Evolutionary conservation across 768 basidiomycete species (phyloP).

Genomic region (Chalciporus chontae): DNA sequence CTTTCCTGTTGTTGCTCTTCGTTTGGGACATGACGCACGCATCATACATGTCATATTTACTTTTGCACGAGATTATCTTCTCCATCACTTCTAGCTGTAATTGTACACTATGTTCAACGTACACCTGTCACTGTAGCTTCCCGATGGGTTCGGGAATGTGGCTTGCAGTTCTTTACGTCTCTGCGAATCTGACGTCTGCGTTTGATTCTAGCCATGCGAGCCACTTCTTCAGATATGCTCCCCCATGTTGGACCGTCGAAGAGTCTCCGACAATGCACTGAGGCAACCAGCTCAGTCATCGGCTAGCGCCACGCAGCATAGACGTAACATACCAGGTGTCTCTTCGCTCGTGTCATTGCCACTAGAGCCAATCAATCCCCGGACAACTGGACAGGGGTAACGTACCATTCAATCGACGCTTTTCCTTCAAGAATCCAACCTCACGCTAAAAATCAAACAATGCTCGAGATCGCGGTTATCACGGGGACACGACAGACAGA

Average conservation of each 20-base stretch:
- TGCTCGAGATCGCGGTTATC: slow-evolving; percentile 1
- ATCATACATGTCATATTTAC: background rate
- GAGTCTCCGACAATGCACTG: slow-evolving; percentile 95
- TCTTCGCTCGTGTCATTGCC: slow-evolving; percentile 87
- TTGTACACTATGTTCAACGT: slow-evolving; percentile 5
- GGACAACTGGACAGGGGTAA: background rate
- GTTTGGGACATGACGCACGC: background rate
- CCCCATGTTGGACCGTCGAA: slow-evolving; percentile 82
- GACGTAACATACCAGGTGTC: slow-evolving; percentile 69
- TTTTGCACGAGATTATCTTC: slow-evolving; percentile 7
- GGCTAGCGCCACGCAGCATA: background rate
- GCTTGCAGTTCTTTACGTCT: slow-evolving; percentile 29
- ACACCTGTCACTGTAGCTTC: background rate
- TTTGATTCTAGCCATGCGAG: slow-evolving; percentile 85
- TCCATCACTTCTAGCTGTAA: background rate
- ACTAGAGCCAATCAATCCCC: slow-evolving; percentile 39
- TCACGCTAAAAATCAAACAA: slow-evolving; percentile 51
- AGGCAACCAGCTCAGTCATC: background rate
- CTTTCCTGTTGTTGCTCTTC: background rate
- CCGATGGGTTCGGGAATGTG: background rate
- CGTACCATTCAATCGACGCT: slow-evolving; percentile 83
- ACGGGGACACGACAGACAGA: slow-evolving; percentile 24
- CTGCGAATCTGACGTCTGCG: slow-evolving; percentile 88
- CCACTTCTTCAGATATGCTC: slow-evolving; percentile 85
- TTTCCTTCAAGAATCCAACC: slow-evolving; percentile 93